Evolutionary conservation across 2,329 filamentous ascomycete species (phyloP).

Genomic region (Polytolypa hystricis): DNA sequence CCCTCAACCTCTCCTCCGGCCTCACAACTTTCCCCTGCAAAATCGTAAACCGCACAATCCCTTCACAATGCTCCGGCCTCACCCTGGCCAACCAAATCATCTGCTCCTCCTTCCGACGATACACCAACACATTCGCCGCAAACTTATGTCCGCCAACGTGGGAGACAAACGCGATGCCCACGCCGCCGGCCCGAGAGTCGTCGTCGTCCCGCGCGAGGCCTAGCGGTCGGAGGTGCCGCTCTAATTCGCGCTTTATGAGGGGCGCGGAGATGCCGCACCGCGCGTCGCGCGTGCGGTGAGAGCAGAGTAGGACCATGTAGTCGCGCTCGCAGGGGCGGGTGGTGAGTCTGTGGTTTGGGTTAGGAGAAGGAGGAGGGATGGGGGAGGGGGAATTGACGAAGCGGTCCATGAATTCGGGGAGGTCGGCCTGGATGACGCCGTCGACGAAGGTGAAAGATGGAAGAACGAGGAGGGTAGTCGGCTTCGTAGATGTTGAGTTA

Average conservation of each 20-base stretch:
- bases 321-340: conserved; percentile 65
- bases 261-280: conserved; percentile 91
- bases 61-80: conserved; percentile 80
- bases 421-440: conserved; percentile 64
- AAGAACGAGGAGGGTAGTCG: conserved; percentile 74
- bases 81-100: conserved; percentile 89
- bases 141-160: conserved; percentile 97
- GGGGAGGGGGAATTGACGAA: conserved; percentile 62
- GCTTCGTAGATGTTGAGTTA: no score
- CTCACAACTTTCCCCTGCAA: conserved; percentile 91
- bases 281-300: conserved; percentile 80
- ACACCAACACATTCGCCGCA: conserved; percentile 86
- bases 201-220: conserved; percentile 70
- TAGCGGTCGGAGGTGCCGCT: conserved; percentile 74
- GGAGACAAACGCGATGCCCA: conserved; percentile 90
- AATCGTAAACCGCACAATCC: conserved; percentile 77
- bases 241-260: conserved; percentile 74
- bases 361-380: conserved; percentile 44
- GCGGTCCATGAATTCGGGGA: conserved; percentile 57
- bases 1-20: conserved; percentile 70
- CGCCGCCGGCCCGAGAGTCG: conserved; percentile 79
- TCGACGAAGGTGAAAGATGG: conserved; percentile 75
- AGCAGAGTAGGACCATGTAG: conserved; percentile 84
- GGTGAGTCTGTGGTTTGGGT: conserved; percentile 34
- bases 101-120: conserved; percentile 58